These are phyloP conservation scores for Leccinum rimulosum DNA, from an alignment of 768 basidiomycete genomes.

Conservation along the genomic window DNA sequence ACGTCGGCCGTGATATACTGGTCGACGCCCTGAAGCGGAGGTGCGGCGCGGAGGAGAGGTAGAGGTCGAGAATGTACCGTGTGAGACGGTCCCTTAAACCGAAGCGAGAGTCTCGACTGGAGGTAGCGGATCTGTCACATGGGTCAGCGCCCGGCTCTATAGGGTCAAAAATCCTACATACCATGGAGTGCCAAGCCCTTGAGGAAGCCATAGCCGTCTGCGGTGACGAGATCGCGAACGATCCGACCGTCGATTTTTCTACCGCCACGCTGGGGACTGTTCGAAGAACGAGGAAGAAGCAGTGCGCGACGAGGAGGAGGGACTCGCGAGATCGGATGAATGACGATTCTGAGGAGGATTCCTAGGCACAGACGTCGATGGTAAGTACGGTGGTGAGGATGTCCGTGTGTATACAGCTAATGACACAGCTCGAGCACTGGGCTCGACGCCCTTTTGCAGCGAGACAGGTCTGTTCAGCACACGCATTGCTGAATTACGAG, in stretches of 20 bases:
- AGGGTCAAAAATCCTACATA: slow-evolving; percentile 25
- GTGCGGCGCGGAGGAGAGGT: slow-evolving; percentile 72
- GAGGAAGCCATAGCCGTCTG: slow-evolving; percentile 80
- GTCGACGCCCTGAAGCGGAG: slow-evolving; percentile 78
- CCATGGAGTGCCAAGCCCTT: slow-evolving; percentile 83
- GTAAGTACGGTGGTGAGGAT: too few species aligned
- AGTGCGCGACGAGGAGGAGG: slow-evolving; percentile 71
- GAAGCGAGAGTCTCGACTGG: slow-evolving; percentile 80
- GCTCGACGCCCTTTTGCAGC: too few species aligned
- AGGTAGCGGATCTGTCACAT: slow-evolving; percentile 45
- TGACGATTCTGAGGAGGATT: slow-evolving; percentile 68
- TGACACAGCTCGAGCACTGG: too few species aligned
- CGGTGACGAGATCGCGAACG: slow-evolving; percentile 85
- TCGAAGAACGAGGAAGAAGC: slow-evolving; percentile 78
- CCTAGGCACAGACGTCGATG: too few species aligned
- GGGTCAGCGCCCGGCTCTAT: neutral
- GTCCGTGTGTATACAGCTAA: too few species aligned
- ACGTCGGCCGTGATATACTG: slow-evolving; percentile 95
- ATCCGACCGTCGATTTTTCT: slow-evolving; percentile 83
- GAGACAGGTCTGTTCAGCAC: too few species aligned
- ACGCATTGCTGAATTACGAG: too few species aligned
- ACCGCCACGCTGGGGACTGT: slow-evolving; percentile 88
- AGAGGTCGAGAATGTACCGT: slow-evolving; percentile 88
- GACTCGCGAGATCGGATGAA: slow-evolving; percentile 65
- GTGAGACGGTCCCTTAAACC: slow-evolving; percentile 84